Percentiles rank a stretch among this genome's conserved stretches.
Conservation (phyloP, 345 rosid species). For the Alliaria petiolata region DNA sequence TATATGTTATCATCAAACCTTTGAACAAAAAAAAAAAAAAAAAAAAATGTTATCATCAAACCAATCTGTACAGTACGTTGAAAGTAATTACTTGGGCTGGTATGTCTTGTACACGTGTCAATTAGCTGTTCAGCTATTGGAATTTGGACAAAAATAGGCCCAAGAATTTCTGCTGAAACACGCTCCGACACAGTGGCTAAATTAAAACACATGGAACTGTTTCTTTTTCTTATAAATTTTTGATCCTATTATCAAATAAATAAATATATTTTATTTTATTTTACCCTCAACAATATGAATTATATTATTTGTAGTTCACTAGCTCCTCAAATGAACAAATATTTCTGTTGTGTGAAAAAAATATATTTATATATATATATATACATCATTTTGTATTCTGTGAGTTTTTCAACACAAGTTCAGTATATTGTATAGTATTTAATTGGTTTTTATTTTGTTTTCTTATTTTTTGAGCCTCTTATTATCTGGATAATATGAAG, state of each 20-base stretch:
- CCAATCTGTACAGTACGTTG: conserved; percentile 1
- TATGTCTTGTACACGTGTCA: conserved; percentile 26
- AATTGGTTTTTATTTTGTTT: neutral
- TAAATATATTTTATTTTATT: neutral
- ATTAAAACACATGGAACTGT: conserved; percentile 19
- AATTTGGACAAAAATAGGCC: conserved; percentile 28
- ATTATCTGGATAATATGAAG: conserved; percentile 22
- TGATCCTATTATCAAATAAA: neutral
- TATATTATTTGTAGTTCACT: neutral
- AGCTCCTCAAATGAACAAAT: neutral
- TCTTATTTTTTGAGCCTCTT: neutral
- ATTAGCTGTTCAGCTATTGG: neutral
- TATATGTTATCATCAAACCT: neutral
- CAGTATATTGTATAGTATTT: neutral
- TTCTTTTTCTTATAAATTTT: neutral
- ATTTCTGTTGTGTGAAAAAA: neutral
- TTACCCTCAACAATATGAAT: neutral
- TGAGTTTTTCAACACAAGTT: too few relatives aligned
- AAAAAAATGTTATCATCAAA: conserved; percentile 3
- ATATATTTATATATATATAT: too few relatives aligned
- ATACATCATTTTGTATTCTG: neutral
- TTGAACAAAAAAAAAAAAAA: too few relatives aligned
- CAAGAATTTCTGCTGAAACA: conserved; percentile 32
- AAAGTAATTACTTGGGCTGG: conserved; percentile 2
- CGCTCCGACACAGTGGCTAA: conserved; percentile 30